A percentile compares a stretch with the other conserved stretches of the same genome.
Conservation (phyloP, 352 stramenopile genomes). For the Phytophthora lateralis region DNA sequence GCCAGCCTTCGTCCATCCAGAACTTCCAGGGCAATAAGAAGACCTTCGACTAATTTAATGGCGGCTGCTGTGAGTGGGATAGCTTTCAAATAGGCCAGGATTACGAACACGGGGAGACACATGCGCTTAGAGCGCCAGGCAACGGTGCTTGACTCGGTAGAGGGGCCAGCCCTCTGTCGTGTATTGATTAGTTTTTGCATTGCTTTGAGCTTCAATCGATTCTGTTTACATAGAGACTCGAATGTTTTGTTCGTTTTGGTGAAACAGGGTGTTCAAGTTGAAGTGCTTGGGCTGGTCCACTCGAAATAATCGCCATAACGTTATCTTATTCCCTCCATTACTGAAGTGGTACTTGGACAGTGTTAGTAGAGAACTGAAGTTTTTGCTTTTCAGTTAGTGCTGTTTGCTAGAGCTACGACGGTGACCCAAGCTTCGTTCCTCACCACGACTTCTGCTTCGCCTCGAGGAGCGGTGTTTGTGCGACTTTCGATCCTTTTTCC, state of each 20-base stretch:
- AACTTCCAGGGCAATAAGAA: conserved; percentile 96
- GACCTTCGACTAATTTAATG: conserved; percentile 95
- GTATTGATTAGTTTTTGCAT: conserved; percentile 46
- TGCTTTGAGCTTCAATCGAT: conserved; percentile 39
- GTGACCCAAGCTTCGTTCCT: conserved; percentile 10
- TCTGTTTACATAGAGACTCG: conserved; percentile 47
- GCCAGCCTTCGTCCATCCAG: conserved; percentile 91
- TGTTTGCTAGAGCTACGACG: conserved; percentile 23
- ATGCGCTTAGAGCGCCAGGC: conserved; percentile 21
- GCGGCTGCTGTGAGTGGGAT: conserved; percentile 14
- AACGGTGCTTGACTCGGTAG: conserved; percentile 33
- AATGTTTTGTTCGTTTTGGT: not conserved
- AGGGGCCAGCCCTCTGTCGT: conserved; percentile 20
- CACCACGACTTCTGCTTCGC: conserved; percentile 36
- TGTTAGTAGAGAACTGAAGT: too few relatives aligned
- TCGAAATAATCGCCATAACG: conserved; percentile 5
- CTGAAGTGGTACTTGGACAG: not conserved
- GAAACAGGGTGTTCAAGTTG: not conserved
- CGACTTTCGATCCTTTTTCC: conserved; percentile 40
- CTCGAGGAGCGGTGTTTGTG: conserved; percentile 31
- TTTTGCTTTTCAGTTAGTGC: not conserved
- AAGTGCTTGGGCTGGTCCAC: not conserved
- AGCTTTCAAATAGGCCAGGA: conserved; percentile 25
- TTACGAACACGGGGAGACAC: conserved; percentile 28
- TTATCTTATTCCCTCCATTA: not conserved